Evolutionary conservation across 1,284 basidiomycete species (phyloP).

Genomic region (Puccinia sorghi): DNA sequence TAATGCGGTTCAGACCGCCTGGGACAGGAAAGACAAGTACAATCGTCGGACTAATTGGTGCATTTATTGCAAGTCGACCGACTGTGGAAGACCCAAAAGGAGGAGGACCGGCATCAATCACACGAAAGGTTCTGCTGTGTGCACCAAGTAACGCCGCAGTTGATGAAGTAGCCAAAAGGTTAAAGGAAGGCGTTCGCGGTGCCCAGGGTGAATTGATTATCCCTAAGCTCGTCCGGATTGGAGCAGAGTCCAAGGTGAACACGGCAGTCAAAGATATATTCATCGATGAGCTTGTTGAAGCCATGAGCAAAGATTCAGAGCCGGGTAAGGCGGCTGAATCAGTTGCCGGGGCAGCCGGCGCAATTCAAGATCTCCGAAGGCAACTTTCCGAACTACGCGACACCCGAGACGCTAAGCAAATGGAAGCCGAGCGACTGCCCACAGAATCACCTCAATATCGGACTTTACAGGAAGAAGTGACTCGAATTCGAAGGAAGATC

Average conservation of each 20-base stretch:
- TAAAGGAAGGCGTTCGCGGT: slow-evolving; percentile 74
- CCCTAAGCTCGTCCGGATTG: slow-evolving; percentile 85
- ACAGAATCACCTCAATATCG: slow-evolving; percentile 59
- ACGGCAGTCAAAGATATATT: slow-evolving; percentile 81
- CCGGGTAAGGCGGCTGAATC: slow-evolving; percentile 50
- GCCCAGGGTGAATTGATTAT: slow-evolving; percentile 64
- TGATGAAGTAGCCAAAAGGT: slow-evolving; percentile 87
- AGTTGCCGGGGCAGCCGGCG: slow-evolving; percentile 60
- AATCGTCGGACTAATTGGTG: slow-evolving; percentile 88
- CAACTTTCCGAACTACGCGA: slow-evolving; percentile 71
- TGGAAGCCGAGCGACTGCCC: slow-evolving; percentile 62
- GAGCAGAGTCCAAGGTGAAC: slow-evolving; percentile 76
- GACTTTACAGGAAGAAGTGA: slow-evolving; percentile 62
- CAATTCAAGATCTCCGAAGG: slow-evolving; percentile 63
- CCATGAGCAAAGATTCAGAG: slow-evolving; percentile 63
- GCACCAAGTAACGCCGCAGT: slow-evolving; percentile 99
- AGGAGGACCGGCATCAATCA: slow-evolving; percentile 51
- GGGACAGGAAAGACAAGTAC: slow-evolving; percentile 99
- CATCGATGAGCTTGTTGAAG: slow-evolving; percentile 79
- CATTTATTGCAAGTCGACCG: slow-evolving; percentile 70
- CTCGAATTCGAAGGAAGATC: slow-evolving; percentile 69
- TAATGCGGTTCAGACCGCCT: slow-evolving; percentile 69
- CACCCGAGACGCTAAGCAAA: slow-evolving; percentile 66
- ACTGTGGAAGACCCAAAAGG: slow-evolving; percentile 53
- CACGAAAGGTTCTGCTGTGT: slow-evolving; percentile 80